Base-by-base conservation (phyloP, 805 yeast genomes). In the Kockiozyma suomiensis region DNA sequence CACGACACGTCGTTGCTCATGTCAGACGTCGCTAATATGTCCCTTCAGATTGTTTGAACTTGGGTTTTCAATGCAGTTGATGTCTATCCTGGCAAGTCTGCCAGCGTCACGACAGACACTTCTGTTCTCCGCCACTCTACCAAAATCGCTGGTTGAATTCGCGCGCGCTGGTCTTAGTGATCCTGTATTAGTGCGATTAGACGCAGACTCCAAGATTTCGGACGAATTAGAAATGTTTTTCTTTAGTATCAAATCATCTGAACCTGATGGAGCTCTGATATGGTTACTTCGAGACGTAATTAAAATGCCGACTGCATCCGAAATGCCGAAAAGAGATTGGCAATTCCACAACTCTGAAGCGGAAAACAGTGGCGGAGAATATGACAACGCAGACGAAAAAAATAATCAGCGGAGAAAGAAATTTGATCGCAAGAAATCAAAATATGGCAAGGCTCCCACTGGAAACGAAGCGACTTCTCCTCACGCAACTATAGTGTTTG, bases 121-220 rank as follows among this genome's bases (percentile, higher is more conserved):
- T 41, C 79, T 94, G 67, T 94, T 94, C 68, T 89, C 97, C 41
- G 99, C 99, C 1, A 94, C 99, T 0, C 81, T 94, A 55, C 99
- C 99, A 8, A 84, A 86, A 61, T 84, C 93, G 0, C 81, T 94
- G 68, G 97, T 94, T 26, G 97, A 93, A 69, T 94, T 94, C 77
- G 99, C 99, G 54, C 91, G 92, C 72, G 98, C 98, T 3, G 99
- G 99, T 5, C 80, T 94, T 50, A 82, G 86, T 1, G 93, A 91
- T 70, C 99, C 99, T 0, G 91, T 90, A 17, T 82, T 94, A 59
- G 96, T 94, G 17, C 82, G 99, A 69, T 78, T 94, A 62, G 99
- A 94, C 77, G 86, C 97, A 2, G 99, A 94, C 69, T 78, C 91
- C 10, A 94, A 92, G 70, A 83, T 94, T 37, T 87, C 97, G 1